Percentiles rank a stretch among this genome's conserved stretches.
Conservation (phyloP, 306 rosid species). For the Amphicarpaea edgeworthii region DNA sequence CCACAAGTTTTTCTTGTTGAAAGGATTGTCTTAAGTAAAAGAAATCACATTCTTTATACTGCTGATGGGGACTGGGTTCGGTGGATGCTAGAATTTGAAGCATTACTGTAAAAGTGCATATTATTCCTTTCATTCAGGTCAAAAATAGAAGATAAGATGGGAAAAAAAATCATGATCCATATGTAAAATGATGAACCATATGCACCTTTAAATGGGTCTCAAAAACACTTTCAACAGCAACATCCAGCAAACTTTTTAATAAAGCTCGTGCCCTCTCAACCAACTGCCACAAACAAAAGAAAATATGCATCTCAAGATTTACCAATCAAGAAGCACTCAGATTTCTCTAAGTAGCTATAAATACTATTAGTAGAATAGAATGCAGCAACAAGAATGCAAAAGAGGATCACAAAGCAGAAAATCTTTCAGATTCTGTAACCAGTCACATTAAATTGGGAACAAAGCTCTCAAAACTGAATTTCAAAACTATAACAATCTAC, state of each 20-base stretch:
- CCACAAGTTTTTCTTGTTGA: slow-evolving; percentile 42
- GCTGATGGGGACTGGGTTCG: not conserved
- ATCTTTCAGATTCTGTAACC: not conserved
- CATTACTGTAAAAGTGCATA: not conserved
- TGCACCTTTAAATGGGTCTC: slow-evolving; percentile 61
- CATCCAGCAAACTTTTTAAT: slow-evolving; percentile 68
- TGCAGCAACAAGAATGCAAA: not conserved
- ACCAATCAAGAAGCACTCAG: not conserved
- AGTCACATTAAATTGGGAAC: not conserved
- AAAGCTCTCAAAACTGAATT: slow-evolving; percentile 5
- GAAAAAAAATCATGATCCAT: not conserved
- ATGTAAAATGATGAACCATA: slow-evolving; percentile 10
- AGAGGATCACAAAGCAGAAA: not conserved
- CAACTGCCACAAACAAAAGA: slow-evolving; percentile 45
- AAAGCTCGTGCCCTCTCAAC: slow-evolving; percentile 59
- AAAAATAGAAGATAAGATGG: not conserved
- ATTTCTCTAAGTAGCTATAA: not conserved
- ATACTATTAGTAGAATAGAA: not conserved
- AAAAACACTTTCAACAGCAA: slow-evolving; percentile 56
- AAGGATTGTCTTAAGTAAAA: slow-evolving; percentile 1
- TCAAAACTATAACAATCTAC: slow-evolving; percentile 5
- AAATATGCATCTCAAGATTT: not conserved
- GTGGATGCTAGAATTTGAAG: slow-evolving; percentile 22
- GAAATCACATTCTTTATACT: slow-evolving; percentile 20
- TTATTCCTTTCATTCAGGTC: not conserved